Percentiles rank a stretch among this genome's conserved stretches.
These are phyloP conservation scores for Mycena vulgaris DNA, from an alignment of 768 basidiomycete genomes.

Conservation along the genomic window DNA sequence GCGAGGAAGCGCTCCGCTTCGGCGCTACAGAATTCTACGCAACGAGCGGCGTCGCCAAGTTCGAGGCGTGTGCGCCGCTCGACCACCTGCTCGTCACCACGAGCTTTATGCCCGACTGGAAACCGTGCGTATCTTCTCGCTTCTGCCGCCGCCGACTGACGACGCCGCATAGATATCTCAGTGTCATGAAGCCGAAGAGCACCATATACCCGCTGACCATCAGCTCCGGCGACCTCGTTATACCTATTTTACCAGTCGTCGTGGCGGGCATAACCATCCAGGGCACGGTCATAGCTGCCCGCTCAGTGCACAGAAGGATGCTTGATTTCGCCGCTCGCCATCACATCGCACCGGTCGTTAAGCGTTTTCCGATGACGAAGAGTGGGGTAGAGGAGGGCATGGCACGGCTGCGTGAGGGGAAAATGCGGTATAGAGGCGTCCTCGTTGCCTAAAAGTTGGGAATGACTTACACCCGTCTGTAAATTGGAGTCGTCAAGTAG, in stretches of 20 bases:
- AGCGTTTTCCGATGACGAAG: conserved; percentile 8
- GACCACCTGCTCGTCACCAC: conserved; percentile 40
- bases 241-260: not conserved
- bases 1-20: conserved; percentile 44
- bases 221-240: not conserved
- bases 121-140: too few relatives aligned
- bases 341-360: not conserved
- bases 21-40: conserved; percentile 38
- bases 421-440: conserved; percentile 28
- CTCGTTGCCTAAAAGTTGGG: too few relatives aligned
- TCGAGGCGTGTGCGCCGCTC: conserved; percentile 46
- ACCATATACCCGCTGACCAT: conserved; percentile 17
- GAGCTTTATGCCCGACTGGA: conserved; percentile 17
- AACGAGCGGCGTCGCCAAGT: conserved; percentile 23
- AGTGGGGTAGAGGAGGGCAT: conserved; percentile 41
- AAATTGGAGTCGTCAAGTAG: too few relatives aligned
- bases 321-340: not conserved
- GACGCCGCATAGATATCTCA: conserved; percentile 9
- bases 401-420: conserved; percentile 26
- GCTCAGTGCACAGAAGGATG: not conserved
- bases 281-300: not conserved
- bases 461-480: too few relatives aligned
- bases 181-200: conserved; percentile 8
- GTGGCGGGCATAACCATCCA: not conserved
- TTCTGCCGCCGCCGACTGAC: not conserved